phyloP scores from a whole-genome alignment of 345 rosid genomes.

The Hevea brasiliensis region DNA sequence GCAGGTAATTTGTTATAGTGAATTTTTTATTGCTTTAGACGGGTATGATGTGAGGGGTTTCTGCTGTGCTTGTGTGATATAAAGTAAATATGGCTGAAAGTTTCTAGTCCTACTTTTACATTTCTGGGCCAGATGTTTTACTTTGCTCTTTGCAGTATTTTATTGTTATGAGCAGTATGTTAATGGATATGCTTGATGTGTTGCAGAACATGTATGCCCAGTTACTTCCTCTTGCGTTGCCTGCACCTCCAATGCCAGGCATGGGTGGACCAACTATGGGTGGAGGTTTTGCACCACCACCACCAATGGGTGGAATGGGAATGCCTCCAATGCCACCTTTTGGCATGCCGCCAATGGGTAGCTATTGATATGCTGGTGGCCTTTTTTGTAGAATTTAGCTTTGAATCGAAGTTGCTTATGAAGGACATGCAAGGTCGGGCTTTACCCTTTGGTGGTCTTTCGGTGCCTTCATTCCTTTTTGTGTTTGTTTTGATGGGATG shows the following conservation, averaged over 20 bases:
- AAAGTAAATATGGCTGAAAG: neutral
- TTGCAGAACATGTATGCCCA: slow-evolving; percentile 35
- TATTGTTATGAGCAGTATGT: too few species aligned
- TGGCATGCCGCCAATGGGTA: slow-evolving; percentile 35
- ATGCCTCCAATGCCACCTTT: slow-evolving; percentile 36
- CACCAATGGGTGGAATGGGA: slow-evolving; percentile 31
- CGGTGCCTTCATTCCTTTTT: slow-evolving; percentile 17
- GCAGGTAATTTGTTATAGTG: slow-evolving; percentile 49
- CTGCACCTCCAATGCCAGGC: slow-evolving; percentile 32
- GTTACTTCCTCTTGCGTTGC: slow-evolving; percentile 33
- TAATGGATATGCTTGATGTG: neutral
- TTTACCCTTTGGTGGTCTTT: slow-evolving; percentile 23
- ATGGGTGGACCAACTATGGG: slow-evolving; percentile 32
- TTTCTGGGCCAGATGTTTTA: neutral
- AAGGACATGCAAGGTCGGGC: neutral
- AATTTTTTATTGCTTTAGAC: too few species aligned
- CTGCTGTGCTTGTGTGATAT: too few species aligned
- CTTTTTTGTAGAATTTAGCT: slow-evolving; percentile 22
- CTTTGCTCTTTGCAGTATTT: neutral
- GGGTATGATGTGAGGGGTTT: too few species aligned
- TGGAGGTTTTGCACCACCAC: slow-evolving; percentile 28
- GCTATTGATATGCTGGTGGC: slow-evolving; percentile 14
- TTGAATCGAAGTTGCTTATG: slow-evolving; percentile 14
- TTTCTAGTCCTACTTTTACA: neutral
- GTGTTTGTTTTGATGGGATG: slow-evolving; percentile 21